Evolutionary conservation across 2,329 filamentous ascomycete genomes (phyloP), one percentile per base, ranked within the genome.

Genomic region (Aureobasidium sp.): DNA sequence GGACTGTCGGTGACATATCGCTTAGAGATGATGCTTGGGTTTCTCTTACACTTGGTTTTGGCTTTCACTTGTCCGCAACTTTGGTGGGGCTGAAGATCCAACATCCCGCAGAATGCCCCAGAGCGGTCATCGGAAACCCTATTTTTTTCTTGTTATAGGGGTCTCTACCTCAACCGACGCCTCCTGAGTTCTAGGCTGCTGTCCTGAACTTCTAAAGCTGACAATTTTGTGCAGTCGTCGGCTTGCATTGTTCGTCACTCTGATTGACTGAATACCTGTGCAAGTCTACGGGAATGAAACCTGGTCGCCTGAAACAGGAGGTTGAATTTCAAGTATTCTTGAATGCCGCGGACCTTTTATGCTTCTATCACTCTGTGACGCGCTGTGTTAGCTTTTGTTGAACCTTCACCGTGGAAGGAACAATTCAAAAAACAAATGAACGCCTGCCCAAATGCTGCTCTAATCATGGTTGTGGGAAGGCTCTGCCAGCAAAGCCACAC

Each of bases 401-500:
- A 39, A 41, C 24, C 47, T 34, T 36, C 20, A 8, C n/a, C 8
- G 41, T 15, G 26, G n/a, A 24, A 51, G 10, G 27, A 36, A 36
- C 17, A 44, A 46, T 44, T 7, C 27, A 26, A 27, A 34, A 36
- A 43, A 24, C 26, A 46, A 32, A 46, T 37, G n/a, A 44, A 57
- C 53, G 53, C 53, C 53, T 44, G 53, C 53, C 53, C 53, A 44
- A 34, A 57, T 57, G 53, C 53, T 57, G 39, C 39, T 44, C 27
- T 32, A 13, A 34, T 24, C 26, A n/a, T 53, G 24, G 5, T 15
- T 34, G 12, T 44, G n/a, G 24, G 6, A 9, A 32, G 53, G 53
- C 53, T 57, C 39, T 57, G 53, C 53, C 53, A 57, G 53, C 53
- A 57, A 57, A 57, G 53, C 53, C 53, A 44, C 39, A 34, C 39